Evolutionary conservation across 257 asterid genomes (phyloP), one percentile per base, ranked within the genome.

Genomic region (Nicotiana paniculata): DNA sequence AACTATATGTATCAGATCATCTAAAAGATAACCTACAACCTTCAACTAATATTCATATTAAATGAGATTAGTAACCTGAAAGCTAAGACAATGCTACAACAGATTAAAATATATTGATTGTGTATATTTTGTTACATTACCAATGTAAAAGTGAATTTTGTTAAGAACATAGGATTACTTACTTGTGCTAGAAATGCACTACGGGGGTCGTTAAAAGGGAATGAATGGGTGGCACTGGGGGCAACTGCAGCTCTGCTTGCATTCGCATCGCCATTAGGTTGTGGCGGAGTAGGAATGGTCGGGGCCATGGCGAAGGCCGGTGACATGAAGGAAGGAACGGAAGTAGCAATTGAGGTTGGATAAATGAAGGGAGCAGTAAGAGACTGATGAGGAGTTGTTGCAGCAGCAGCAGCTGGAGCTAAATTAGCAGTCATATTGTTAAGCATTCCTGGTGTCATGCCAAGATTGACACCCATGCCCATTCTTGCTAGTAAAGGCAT

Each of bases 401-500:
- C 51, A 43, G 48, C 46, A 37, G 30, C 30, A 28, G 39, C 89
- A 53, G 26, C 46, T 75, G 3, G 62, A 7, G 61, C 61, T 46
- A 72, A 72, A 70, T 70, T 70, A 24, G 79, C 24, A 21, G 5
- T 51, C 63, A 75, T 75, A 4, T 75, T 72, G 15, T 72, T 51
- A 28, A 75, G 62, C 43, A 75, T 28, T 75, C 80, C 80, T 75
- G 80, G 68, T 13, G 83, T 85, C 79, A 81, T 70, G 39, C 80
- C 93, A 33, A 86, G 39, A 90, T 88, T 89, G 13, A 54, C 18
- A 15, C 90, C 88, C 83, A 79, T 67, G 7, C 82, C 90, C 96
- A 88, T 89, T n/a, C 93, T 85, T 5, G 93, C 92, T 17, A 91
- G 72, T 10, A 90, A 77, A 0, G 97, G 88, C 95, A 92, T 90